phyloP scores from a whole-genome alignment of 176 grass and related monocot species.

The Zoysia japonica region DNA sequence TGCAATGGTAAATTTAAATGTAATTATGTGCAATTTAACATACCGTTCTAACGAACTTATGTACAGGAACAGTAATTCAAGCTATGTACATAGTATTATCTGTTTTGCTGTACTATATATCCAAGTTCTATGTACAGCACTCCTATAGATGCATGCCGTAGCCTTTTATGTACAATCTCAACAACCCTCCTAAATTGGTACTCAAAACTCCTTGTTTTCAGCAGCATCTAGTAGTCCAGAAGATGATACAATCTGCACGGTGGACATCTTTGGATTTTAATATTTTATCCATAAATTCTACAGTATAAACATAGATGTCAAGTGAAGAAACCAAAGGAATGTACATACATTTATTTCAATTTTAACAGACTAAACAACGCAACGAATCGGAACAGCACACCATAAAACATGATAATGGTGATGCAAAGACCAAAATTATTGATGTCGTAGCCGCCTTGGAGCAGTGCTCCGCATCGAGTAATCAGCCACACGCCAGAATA shows the following conservation, averaged over 20 bases:
- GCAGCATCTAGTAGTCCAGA: neutral
- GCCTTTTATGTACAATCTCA: neutral
- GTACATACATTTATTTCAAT: slow-evolving; percentile 41
- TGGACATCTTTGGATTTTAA: neutral
- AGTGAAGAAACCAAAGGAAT: neutral
- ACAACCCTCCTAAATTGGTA: neutral
- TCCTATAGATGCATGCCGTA: neutral
- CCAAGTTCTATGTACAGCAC: neutral
- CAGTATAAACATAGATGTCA: neutral
- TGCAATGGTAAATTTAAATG: neutral
- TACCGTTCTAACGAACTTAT: neutral
- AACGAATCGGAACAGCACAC: slow-evolving; percentile 64
- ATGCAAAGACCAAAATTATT: slow-evolving; percentile 61
- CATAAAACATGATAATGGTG: slow-evolving; percentile 58
- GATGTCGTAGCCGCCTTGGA: slow-evolving; percentile 43
- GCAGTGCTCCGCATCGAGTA: slow-evolving; percentile 59
- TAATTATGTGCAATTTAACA: neutral
- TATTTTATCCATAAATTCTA: neutral
- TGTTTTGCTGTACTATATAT: neutral
- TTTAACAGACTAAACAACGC: slow-evolving; percentile 57
- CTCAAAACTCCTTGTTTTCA: neutral
- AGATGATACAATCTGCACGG: slow-evolving; percentile 6
- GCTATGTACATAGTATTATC: slow-evolving; percentile 19
- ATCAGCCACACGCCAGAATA: slow-evolving; percentile 75
- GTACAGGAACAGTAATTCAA: neutral